These are phyloP conservation scores for Periglandula ipomoeae DNA, from an alignment of 2,329 filamentous ascomycete species.

Conservation along the genomic window DNA sequence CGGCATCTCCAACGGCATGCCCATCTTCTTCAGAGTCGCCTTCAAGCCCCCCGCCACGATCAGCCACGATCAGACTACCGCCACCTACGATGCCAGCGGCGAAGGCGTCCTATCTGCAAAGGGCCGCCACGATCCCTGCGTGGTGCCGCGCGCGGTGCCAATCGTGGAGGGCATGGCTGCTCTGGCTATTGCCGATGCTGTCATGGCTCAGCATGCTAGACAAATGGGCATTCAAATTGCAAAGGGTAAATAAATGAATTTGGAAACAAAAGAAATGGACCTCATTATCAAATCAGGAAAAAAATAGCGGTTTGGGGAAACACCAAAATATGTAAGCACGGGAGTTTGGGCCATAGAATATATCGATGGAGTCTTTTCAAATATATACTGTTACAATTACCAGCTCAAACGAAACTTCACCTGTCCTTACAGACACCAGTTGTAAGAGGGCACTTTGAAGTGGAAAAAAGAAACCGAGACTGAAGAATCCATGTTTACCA, in stretches of 20 bases:
- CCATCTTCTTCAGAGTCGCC: conserved; percentile 87
- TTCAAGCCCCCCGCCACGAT: conserved; percentile 97
- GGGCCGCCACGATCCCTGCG: conserved; percentile 88
- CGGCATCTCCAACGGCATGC: conserved; percentile 86
- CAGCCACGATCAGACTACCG: conserved; percentile 76
- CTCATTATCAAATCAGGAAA: not conserved
- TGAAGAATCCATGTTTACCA: too few relatives aligned
- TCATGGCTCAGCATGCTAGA: conserved; percentile 69
- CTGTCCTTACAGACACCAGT: too few relatives aligned
- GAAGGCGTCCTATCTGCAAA: conserved; percentile 80
- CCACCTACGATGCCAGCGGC: conserved; percentile 60
- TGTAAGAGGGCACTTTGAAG: too few relatives aligned
- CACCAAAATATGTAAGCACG: too few relatives aligned
- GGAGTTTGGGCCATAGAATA: not conserved
- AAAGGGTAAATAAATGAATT: conserved; percentile 7
- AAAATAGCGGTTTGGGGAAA: not conserved
- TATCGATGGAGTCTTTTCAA: not conserved
- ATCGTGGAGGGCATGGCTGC: conserved; percentile 91
- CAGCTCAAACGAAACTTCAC: too few relatives aligned
- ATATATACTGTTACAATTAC: not conserved
- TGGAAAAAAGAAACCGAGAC: too few relatives aligned
- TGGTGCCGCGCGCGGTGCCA: conserved; percentile 78
- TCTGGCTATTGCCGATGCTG: conserved; percentile 75
- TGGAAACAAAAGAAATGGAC: not conserved
- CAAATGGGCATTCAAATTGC: conserved; percentile 27